Conservation (phyloP, 2,329 filamentous ascomycete species). For the Camptophora hylomeconis region DNA sequence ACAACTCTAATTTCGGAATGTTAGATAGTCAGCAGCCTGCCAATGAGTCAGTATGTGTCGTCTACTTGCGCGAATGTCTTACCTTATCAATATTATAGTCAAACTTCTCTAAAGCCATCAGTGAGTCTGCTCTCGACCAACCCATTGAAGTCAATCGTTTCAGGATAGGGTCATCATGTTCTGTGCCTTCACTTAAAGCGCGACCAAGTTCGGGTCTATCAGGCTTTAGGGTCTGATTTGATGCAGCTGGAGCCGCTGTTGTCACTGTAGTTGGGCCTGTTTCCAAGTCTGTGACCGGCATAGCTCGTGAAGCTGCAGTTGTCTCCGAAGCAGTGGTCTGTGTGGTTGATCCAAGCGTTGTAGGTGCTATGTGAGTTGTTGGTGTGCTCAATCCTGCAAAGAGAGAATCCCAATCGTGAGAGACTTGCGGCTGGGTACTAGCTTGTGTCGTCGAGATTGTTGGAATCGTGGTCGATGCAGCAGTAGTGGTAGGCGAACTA, state of each 20-base stretch:
- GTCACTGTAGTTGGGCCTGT: too few species aligned
- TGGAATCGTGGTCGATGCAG: conserved; percentile 17
- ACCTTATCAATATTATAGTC: conserved; percentile 96
- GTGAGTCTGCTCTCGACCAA: conserved; percentile 59
- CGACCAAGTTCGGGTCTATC: conserved; percentile 23
- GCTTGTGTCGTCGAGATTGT: conserved; percentile 28
- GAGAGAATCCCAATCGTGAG: conserved; percentile 88
- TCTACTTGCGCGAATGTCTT: conserved; percentile 24
- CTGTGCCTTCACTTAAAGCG: conserved; percentile 58
- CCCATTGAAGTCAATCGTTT: conserved; percentile 87
- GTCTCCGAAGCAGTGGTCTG: too few species aligned
- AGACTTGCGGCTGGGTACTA: conserved; percentile 26
- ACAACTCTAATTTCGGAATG: conserved; percentile 11
- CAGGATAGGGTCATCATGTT: conserved; percentile 81
- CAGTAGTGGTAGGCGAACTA: conserved; percentile 17
- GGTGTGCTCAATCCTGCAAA: conserved; percentile 45
- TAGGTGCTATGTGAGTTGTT: background rate
- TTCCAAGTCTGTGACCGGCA: too few species aligned
- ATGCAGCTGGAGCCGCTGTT: too few species aligned
- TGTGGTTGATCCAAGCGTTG: background rate
- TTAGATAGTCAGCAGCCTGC: conserved; percentile 21
- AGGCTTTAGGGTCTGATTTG: conserved; percentile 10
- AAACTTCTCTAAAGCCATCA: conserved; percentile 78
- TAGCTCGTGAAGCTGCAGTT: too few species aligned
- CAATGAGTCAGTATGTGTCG: conserved; percentile 2